Base-by-base conservation (phyloP, 108 stramenopile species). In the Bacterosira constricta region DNA sequence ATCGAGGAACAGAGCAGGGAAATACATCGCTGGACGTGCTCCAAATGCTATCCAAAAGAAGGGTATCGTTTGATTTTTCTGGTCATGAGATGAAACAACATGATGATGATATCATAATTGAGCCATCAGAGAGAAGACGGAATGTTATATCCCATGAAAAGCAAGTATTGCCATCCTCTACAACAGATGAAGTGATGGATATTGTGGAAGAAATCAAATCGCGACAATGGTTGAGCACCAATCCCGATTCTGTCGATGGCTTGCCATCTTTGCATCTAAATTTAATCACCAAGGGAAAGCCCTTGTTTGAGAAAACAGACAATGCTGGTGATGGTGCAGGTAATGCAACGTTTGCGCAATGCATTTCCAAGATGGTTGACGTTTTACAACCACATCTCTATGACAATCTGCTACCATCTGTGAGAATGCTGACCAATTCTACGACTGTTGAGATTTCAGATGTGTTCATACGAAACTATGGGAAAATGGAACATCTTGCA, bases 241-340 rank as follows among this genome's bases (percentile, higher is more conserved):
- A 91, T 77, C 87, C 84, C 13, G 90, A 91, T 49, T 83, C 82
- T 18, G 90, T 91, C 12, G 90, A 91, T 75, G 84, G 84, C 6
- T 60, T 91, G 4, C 90, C 90, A 12, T 83, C 81, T n/a, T 71
- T 91, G 34, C 90, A 91, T 73, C 57, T 91, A 30, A 91, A 91
- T 69, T 49, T 91, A 8, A 71, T 88, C 13, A 83, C 86, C 11
- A 34, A 72, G 45, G 90, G 87, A 17, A 75, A 36, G 54, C 84
- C 84, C 6, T 10, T 86, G 7, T 82, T 86, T 59, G 66, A 77
- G 7, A 50, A 51, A 13, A 51, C 18, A 7, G 56, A 65, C 59
- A 25, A 51, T 21, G 9, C 4, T 35, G 30, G 18, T 21, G 27
- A 58, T 27, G 72, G 60, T 15, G 64, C 47, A 51, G 23, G 8